Conservation (phyloP, 2,329 filamentous ascomycete species). For the Helotiales sp. region DNA sequence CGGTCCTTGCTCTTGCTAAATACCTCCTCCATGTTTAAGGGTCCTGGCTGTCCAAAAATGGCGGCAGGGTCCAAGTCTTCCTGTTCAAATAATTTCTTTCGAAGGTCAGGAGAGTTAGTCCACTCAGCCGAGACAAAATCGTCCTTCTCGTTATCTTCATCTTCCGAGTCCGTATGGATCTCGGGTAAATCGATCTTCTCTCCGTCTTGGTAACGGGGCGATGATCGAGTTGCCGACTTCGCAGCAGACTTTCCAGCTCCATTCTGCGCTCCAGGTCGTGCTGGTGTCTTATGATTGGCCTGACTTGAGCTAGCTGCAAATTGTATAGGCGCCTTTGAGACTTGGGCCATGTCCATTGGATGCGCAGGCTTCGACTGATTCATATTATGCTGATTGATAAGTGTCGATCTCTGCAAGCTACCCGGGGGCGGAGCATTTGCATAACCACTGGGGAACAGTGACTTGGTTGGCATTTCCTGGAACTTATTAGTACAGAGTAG, state of each 20-base stretch:
- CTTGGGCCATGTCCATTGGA: conserved; percentile 81
- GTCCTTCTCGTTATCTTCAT: conserved; percentile 68
- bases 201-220: conserved; percentile 83
- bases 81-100: conserved; percentile 73
- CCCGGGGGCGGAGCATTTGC: conserved; percentile 52
- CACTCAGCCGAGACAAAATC: conserved; percentile 73
- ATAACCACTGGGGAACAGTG: conserved; percentile 61
- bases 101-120: conserved; percentile 85
- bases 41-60: conserved; percentile 86
- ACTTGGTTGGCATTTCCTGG: conserved; percentile 62
- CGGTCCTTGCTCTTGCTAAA: conserved; percentile 87
- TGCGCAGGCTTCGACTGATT: conserved; percentile 63
- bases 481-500: conserved; percentile 37
- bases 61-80: conserved; percentile 81
- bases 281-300: conserved; percentile 67
- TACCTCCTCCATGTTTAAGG: conserved; percentile 93
- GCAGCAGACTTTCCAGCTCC: conserved; percentile 47
- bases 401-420: conserved; percentile 53
- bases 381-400: conserved; percentile 65
- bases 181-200: conserved; percentile 92
- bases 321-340: conserved; percentile 84
- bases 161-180: conserved; percentile 92
- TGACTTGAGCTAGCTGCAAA: conserved; percentile 73
- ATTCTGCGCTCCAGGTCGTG: conserved; percentile 48
- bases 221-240: conserved; percentile 66